Percentiles rank a stretch among this genome's conserved stretches.
These are phyloP conservation scores for Jackrogersella multiformis DNA, from an alignment of 495 filamentous ascomycete genomes.

Conservation along the genomic window DNA sequence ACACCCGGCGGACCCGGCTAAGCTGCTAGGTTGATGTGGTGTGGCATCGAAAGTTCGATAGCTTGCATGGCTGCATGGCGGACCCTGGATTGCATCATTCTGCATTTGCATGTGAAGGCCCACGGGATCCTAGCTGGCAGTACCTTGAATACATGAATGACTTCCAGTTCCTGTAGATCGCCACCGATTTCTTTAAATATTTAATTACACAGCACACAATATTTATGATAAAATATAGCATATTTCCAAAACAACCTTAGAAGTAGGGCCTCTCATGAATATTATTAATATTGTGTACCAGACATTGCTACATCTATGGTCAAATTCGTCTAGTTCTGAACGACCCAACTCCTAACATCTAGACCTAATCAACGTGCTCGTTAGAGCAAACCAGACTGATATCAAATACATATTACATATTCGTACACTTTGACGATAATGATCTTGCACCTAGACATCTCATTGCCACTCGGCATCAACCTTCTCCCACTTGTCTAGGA, in stretches of 20 bases:
- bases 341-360: neutral
- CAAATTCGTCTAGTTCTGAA: neutral
- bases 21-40: neutral
- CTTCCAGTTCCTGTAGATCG: slow-evolving; percentile 22
- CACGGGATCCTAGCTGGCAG: too few species aligned
- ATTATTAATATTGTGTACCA: neutral
- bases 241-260: too few species aligned
- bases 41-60: slow-evolving; percentile 1
- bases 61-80: neutral
- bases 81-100: slow-evolving; percentile 36
- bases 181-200: slow-evolving; percentile 2
- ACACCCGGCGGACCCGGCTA: neutral
- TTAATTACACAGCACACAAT: slow-evolving; percentile 9
- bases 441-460: slow-evolving; percentile 25
- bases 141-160: too few species aligned
- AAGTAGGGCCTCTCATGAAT: neutral
- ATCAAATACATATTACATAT: slow-evolving; percentile 13
- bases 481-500: slow-evolving; percentile 86
- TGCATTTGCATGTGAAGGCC: slow-evolving; percentile 20
- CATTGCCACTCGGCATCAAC: slow-evolving; percentile 83
- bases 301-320: neutral
- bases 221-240: too few species aligned
- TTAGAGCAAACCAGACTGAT: neutral
- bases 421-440: slow-evolving; percentile 9
- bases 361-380: neutral